Evolutionary conservation across 257 asterid genomes (phyloP).

Genomic region (Solanum virginianum): DNA sequence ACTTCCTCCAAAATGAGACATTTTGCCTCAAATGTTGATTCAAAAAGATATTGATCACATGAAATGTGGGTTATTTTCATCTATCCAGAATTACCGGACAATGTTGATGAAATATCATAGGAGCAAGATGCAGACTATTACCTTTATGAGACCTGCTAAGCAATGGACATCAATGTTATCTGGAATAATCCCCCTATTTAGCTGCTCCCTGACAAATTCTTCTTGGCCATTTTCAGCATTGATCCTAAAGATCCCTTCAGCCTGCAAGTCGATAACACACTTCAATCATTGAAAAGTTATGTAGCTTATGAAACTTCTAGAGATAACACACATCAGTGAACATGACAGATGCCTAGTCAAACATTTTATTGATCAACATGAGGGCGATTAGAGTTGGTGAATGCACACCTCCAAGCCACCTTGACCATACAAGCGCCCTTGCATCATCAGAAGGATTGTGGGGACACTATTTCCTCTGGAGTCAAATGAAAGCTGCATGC

Average conservation of each 20-base stretch:
- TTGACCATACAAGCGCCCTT: conserved; percentile 55
- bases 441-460: conserved; percentile 83
- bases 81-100: neutral
- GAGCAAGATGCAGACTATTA: neutral
- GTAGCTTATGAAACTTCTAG: neutral
- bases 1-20: neutral
- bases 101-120: neutral
- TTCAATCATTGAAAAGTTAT: neutral
- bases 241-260: conserved; percentile 76
- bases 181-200: conserved; percentile 49
- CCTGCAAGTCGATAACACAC: conserved; percentile 18
- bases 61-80: neutral
- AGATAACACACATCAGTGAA: neutral
- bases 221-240: conserved; percentile 66
- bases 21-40: neutral
- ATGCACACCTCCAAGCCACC: conserved; percentile 74
- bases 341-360: neutral
- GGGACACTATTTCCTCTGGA: conserved; percentile 81
- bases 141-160: conserved; percentile 76
- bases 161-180: conserved; percentile 69
- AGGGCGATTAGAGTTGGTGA: neutral
- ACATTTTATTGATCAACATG: neutral
- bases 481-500: conserved; percentile 91
- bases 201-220: conserved; percentile 50
- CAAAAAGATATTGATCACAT: neutral